Percentiles rank a stretch among this genome's conserved stretches.
phyloP scores from a whole-genome alignment of 2,329 filamentous ascomycete genomes.

The Laburnicola sp. region DNA sequence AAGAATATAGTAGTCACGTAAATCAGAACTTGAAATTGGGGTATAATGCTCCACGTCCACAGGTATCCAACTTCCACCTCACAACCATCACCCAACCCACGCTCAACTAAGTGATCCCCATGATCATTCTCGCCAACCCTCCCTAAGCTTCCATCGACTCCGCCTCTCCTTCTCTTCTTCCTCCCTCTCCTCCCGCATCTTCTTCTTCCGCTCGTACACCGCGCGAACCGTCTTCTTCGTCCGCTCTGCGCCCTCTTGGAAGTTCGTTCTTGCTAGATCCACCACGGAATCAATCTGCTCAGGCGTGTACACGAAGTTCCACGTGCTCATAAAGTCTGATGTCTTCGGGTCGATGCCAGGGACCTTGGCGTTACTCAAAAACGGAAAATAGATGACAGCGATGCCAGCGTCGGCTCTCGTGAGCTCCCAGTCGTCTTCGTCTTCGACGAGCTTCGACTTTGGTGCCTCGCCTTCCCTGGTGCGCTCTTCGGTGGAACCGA shows the following conservation, averaged over 20 bases:
- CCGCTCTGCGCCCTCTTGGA: constrained; percentile 76
- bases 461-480: constrained; percentile 58
- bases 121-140: constrained; percentile 57
- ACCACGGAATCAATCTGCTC: constrained; percentile 88
- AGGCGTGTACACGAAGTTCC: constrained; percentile 96
- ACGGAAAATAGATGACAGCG: constrained; percentile 85
- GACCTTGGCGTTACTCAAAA: constrained; percentile 79
- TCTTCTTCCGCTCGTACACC: constrained; percentile 91
- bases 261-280: constrained; percentile 81
- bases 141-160: constrained; percentile 48
- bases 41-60: constrained; percentile 5
- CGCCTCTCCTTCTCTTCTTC: constrained; percentile 44
- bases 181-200: constrained; percentile 60
- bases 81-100: neutral
- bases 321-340: constrained; percentile 88
- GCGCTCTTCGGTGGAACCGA: constrained; percentile 79
- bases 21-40: constrained; percentile 1
- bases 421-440: constrained; percentile 67
- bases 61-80: neutral
- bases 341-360: constrained; percentile 79
- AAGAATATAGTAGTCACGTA: neutral
- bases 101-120: constrained; percentile 65
- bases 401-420: constrained; percentile 81
- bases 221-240: constrained; percentile 78
- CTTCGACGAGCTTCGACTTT: constrained; percentile 59